Percentiles rank a stretch among this genome's conserved stretches.
Conservation (phyloP, 2,329 filamentous ascomycete species). For the Hymenoscyphus fraxineus region DNA sequence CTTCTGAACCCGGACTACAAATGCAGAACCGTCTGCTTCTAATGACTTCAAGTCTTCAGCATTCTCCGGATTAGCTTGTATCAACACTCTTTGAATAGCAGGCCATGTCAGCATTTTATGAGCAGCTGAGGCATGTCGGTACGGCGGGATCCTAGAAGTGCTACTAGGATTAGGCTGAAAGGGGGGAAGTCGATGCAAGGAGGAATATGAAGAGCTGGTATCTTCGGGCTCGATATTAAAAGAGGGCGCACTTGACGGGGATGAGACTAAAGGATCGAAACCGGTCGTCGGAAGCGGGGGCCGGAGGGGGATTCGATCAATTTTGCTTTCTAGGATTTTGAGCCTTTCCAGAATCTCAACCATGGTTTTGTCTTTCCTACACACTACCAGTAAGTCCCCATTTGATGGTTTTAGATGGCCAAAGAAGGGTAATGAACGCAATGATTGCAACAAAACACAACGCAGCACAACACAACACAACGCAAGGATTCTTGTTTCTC, state of each 20-base stretch:
- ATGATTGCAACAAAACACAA: background rate
- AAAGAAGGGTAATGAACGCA: background rate
- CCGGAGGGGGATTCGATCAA: slow-evolving; percentile 42
- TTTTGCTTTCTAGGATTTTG: slow-evolving; percentile 51
- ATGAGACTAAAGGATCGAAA: slow-evolving; percentile 25
- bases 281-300: slow-evolving; percentile 8
- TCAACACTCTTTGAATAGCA: slow-evolving; percentile 39
- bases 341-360: slow-evolving; percentile 57
- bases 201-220: slow-evolving; percentile 25
- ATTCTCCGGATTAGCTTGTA: slow-evolving; percentile 36
- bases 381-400: slow-evolving; percentile 20
- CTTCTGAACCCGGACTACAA: slow-evolving; percentile 36
- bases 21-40: slow-evolving; percentile 38
- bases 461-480: background rate
- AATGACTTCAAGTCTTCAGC: slow-evolving; percentile 35
- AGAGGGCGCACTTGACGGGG: slow-evolving; percentile 28
- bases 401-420: background rate
- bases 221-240: slow-evolving; percentile 20
- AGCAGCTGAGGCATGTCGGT: slow-evolving; percentile 38
- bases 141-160: slow-evolving; percentile 19
- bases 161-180: slow-evolving; percentile 20
- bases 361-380: slow-evolving; percentile 60
- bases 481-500: background rate
- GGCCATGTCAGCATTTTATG: slow-evolving; percentile 53
- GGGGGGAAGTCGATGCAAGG: slow-evolving; percentile 13